These are phyloP conservation scores for Colletotrichum higginsianum DNA, from an alignment of 2,329 filamentous ascomycete genomes.

Conservation along the genomic window DNA sequence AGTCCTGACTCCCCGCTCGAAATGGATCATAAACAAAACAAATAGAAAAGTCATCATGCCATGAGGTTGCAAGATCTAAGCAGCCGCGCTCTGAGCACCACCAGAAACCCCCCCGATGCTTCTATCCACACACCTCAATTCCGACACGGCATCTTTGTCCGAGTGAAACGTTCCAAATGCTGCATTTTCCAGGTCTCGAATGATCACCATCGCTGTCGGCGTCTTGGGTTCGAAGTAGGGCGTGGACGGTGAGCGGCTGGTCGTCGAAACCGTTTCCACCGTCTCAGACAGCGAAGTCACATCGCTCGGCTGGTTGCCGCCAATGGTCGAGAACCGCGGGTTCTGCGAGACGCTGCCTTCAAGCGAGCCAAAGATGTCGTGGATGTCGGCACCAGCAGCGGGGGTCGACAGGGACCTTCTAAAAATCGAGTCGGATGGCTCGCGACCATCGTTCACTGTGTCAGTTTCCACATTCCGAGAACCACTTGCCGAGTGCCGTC, in stretches of 20 bases:
- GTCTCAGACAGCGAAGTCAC: constrained; percentile 17
- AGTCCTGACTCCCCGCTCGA: no score
- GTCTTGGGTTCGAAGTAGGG: constrained; percentile 49
- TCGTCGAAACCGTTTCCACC: constrained; percentile 23
- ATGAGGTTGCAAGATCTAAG: no score
- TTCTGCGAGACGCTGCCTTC: background rate
- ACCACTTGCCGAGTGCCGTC: constrained; percentile 21
- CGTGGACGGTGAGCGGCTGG: constrained; percentile 43
- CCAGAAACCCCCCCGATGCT: background rate
- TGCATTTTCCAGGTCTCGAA: constrained; percentile 17
- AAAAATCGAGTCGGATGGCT: no score
- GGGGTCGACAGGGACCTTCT: background rate
- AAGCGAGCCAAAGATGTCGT: background rate
- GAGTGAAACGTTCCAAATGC: no score
- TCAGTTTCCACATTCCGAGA: background rate
- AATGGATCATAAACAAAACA: no score
- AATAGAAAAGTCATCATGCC: no score
- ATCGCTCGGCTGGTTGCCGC: background rate
- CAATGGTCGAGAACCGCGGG: background rate
- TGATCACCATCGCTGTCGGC: constrained; percentile 48
- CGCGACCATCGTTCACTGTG: no score
- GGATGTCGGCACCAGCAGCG: background rate
- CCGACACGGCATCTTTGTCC: no score
- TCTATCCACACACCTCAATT: background rate
- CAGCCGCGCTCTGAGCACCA: no score